These are phyloP conservation scores for Biancaea sappan DNA, from an alignment of 306 rosid species.

Conservation along the genomic window DNA sequence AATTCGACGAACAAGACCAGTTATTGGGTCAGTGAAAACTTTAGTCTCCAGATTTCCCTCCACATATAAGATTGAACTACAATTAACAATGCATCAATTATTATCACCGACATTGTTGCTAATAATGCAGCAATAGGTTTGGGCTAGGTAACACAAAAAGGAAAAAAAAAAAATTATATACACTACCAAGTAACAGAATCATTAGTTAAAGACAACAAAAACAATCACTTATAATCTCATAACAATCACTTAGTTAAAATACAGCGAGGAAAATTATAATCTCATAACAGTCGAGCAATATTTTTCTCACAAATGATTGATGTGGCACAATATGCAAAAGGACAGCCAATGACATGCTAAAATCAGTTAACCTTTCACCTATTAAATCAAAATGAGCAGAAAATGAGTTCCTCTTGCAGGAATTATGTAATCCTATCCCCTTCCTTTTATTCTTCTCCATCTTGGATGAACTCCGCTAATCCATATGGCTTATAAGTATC, in stretches of 20 bases:
- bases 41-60: conserved; percentile 93
- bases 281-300: background rate
- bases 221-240: background rate
- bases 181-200: background rate
- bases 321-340: background rate
- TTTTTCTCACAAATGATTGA: background rate
- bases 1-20: conserved; percentile 79
- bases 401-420: background rate
- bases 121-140: background rate
- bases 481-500: background rate
- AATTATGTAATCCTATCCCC: background rate
- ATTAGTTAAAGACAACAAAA: background rate
- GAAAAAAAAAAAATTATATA: background rate
- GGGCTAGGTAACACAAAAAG: background rate
- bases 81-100: conserved; percentile 9
- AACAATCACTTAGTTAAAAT: background rate
- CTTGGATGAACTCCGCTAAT: background rate
- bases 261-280: background rate
- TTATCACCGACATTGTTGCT: background rate
- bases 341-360: background rate
- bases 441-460: background rate
- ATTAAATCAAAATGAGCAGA: background rate
- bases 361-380: background rate
- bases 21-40: conserved; percentile 60
- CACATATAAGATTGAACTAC: conserved; percentile 71